Evolutionary conservation across 1,139 yeast species (phyloP).

Genomic region (Pichia sp.): DNA sequence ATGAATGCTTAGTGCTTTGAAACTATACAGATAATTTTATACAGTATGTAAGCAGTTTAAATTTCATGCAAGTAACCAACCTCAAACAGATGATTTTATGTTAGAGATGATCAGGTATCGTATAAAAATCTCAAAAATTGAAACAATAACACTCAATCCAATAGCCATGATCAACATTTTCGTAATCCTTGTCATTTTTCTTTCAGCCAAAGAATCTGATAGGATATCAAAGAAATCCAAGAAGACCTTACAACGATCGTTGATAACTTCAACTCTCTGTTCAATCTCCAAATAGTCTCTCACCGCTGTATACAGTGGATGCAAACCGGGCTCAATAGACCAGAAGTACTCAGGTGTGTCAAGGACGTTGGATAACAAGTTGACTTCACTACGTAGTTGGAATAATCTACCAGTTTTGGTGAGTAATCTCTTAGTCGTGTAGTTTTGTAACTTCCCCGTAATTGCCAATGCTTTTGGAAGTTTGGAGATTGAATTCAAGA

Average conservation of each 20-base stretch:
- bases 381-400: slow-evolving; percentile 88
- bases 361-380: slow-evolving; percentile 78
- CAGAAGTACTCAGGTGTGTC: slow-evolving; percentile 97
- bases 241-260: slow-evolving; percentile 90
- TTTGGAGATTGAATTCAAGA: slow-evolving; percentile 75
- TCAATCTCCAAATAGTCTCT: slow-evolving; percentile 92
- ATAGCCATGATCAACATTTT: slow-evolving; percentile 85
- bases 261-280: slow-evolving; percentile 85
- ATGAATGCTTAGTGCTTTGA: slow-evolving; percentile 1
- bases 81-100: slow-evolving; percentile 12
- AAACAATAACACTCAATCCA: slow-evolving; percentile 68
- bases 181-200: slow-evolving; percentile 84
- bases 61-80: background rate
- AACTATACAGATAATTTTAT: slow-evolving; percentile 1
- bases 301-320: slow-evolving; percentile 84
- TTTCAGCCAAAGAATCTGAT: slow-evolving; percentile 90
- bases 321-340: slow-evolving; percentile 93
- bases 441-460: slow-evolving; percentile 80
- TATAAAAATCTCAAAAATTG: slow-evolving; percentile 49
- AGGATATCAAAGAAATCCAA: slow-evolving; percentile 89
- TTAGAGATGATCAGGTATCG: slow-evolving; percentile 41
- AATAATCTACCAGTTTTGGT: slow-evolving; percentile 86
- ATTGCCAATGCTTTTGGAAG: slow-evolving; percentile 85
- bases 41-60: too few relatives aligned
- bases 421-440: slow-evolving; percentile 68